Base-by-base conservation (phyloP, 2,329 filamentous ascomycete genomes). In the Hymenoscyphus linearis region DNA sequence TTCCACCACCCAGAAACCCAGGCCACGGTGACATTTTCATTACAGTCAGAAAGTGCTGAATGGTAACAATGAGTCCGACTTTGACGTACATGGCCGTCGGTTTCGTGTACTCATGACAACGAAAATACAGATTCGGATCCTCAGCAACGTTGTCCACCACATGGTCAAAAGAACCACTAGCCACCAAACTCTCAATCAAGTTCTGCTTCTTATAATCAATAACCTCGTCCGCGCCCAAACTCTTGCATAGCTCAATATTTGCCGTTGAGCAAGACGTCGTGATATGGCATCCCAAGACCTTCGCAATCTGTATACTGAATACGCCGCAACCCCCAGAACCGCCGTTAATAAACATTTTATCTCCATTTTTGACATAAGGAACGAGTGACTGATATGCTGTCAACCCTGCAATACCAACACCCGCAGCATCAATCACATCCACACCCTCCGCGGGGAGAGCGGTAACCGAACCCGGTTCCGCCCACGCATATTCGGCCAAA, bases 281-380 rank as follows among this genome's bases (percentile, higher is more conserved):
- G 35, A 89, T 85, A 60, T 81, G 74, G 63, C 82, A 85, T 0
- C 84, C 85, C 2, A 84, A 67, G 0, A 76, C 74, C 70, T 87
- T 87, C 6, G 84, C 85, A 52, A 88, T 80, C 68, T 89, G 86
- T 60, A 88, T 83, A 0, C 77, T 80, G 60, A 80, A 86, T 0
- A 79, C 78, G 0, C 86, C 86, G 0, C 78, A 80, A 0, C 85
- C 86, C 4, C 86, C 86, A 7, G 79, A 83, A 0, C 85, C 85
- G n/a, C 84, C 85, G 64, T 88, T 88, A 70, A 88, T 80, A 66
- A 88, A 83, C 5, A 88, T 77, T 66, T 78, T 80, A 55, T 82
- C 77, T 18, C 83, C 83, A 4, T 71, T 64, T 26, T 75, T 73
- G 54, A 80, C 76, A 60, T 78, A 72, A 1, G 76, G 76, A 27